Evolutionary conservation across 2,329 filamentous ascomycete species (phyloP).

Genomic region (Beauveria rudraprayagi): DNA sequence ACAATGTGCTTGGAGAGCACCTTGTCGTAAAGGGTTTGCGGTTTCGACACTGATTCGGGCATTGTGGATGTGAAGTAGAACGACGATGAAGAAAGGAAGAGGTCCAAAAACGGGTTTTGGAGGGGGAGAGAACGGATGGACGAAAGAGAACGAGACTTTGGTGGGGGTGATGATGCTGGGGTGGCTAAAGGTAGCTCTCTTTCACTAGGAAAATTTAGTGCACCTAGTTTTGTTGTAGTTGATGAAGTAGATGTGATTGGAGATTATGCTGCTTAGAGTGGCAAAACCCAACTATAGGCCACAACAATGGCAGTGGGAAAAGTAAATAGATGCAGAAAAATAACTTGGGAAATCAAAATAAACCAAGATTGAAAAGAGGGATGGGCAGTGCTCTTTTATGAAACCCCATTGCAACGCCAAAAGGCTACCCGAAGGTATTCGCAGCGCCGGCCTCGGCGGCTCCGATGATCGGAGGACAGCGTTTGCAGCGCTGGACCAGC

Average conservation of each 20-base stretch:
- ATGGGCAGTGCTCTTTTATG: constrained; percentile 14
- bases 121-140: constrained; percentile 1
- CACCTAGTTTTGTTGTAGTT: background rate
- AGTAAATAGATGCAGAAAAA: background rate
- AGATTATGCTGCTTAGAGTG: background rate
- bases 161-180: constrained; percentile 6
- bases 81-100: constrained; percentile 12
- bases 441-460: constrained; percentile 12
- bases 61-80: constrained; percentile 42
- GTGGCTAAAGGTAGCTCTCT: background rate
- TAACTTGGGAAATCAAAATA: background rate
- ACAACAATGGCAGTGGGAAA: background rate
- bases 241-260: background rate
- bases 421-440: background rate
- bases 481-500: constrained; percentile 11
- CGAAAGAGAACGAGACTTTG: background rate
- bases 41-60: constrained; percentile 64
- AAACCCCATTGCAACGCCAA: background rate
- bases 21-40: constrained; percentile 94
- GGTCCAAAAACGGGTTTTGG: background rate
- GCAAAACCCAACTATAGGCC: background rate
- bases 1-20: constrained; percentile 92
- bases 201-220: background rate
- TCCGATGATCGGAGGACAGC: constrained; percentile 25
- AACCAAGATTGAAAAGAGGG: background rate